phyloP scores from a whole-genome alignment of 2,329 filamentous ascomycete genomes.

The Beauveria pseudobassiana region DNA sequence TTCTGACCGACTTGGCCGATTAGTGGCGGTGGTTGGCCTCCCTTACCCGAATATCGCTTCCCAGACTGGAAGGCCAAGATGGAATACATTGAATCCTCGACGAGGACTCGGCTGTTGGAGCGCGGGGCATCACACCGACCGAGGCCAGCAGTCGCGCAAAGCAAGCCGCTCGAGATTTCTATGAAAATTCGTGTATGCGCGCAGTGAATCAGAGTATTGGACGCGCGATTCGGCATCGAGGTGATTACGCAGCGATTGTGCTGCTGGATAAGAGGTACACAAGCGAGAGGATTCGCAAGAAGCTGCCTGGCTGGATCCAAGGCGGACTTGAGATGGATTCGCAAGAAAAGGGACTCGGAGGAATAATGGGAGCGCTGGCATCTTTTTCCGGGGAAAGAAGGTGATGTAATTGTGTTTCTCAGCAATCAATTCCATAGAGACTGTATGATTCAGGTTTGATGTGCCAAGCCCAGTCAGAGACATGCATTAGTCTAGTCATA shows the following conservation, averaged over 20 bases:
- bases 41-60: constrained; percentile 88
- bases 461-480: no score
- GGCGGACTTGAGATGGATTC: constrained; percentile 52
- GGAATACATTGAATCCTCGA: constrained; percentile 69
- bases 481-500: no score
- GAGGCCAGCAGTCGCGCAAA: constrained; percentile 32
- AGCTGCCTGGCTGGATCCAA: constrained; percentile 85
- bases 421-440: background rate
- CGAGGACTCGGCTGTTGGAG: constrained; percentile 28
- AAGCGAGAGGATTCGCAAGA: constrained; percentile 63
- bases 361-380: constrained; percentile 50
- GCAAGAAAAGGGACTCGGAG: constrained; percentile 44
- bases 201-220: constrained; percentile 97
- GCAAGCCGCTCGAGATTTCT: constrained; percentile 66
- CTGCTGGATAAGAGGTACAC: constrained; percentile 76
- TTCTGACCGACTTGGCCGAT: constrained; percentile 79
- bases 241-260: constrained; percentile 86
- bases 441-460: background rate
- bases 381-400: constrained; percentile 48
- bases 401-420: background rate
- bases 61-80: constrained; percentile 91
- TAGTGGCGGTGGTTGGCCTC: constrained; percentile 83
- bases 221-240: constrained; percentile 77
- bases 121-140: constrained; percentile 17
- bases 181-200: constrained; percentile 93